phyloP scores from a whole-genome alignment of 352 stramenopile species.

The Globisporangium viniferum region DNA sequence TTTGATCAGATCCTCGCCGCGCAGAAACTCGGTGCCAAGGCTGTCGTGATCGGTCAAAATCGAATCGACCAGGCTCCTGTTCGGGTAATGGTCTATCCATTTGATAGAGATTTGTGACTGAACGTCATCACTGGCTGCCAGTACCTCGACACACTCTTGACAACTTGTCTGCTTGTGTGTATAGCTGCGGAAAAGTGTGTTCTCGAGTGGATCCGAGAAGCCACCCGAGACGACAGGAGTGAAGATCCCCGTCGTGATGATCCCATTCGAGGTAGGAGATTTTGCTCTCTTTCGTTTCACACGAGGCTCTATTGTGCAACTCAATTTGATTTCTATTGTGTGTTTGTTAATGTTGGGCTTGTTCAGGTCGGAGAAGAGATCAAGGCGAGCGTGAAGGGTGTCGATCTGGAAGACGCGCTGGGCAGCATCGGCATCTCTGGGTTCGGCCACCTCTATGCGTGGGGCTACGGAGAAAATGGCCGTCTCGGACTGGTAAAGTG shows the following conservation, averaged over 20 bases:
- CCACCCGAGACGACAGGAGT: conserved; percentile 37
- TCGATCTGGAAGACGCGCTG: conserved; percentile 42
- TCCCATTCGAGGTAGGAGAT: conserved; percentile 41
- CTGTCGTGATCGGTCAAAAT: conserved; percentile 62
- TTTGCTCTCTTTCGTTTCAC: not conserved
- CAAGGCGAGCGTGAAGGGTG: conserved; percentile 38
- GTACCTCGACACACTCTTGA: not conserved
- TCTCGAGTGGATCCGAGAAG: conserved; percentile 34
- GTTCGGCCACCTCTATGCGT: conserved; percentile 58
- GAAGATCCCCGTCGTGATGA: conserved; percentile 64
- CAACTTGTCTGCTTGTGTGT: not conserved
- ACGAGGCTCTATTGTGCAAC: not conserved
- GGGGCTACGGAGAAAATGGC: conserved; percentile 65
- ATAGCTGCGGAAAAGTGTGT: conserved; percentile 47
- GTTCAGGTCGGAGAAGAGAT: conserved; percentile 37
- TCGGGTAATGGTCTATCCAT: conserved; percentile 23
- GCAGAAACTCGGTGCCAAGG: conserved; percentile 62
- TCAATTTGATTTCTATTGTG: not conserved
- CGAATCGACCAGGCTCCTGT: conserved; percentile 42
- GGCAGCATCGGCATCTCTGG: conserved; percentile 38
- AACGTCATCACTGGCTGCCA: too few relatives aligned
- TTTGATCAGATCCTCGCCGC: conserved; percentile 46
- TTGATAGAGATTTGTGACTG: not conserved
- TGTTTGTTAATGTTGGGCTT: not conserved
- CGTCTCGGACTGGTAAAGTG: conserved; percentile 41